Evolutionary conservation across 164 flowering plant genomes (phyloP).

Genomic region (Tetracentron sinense): DNA sequence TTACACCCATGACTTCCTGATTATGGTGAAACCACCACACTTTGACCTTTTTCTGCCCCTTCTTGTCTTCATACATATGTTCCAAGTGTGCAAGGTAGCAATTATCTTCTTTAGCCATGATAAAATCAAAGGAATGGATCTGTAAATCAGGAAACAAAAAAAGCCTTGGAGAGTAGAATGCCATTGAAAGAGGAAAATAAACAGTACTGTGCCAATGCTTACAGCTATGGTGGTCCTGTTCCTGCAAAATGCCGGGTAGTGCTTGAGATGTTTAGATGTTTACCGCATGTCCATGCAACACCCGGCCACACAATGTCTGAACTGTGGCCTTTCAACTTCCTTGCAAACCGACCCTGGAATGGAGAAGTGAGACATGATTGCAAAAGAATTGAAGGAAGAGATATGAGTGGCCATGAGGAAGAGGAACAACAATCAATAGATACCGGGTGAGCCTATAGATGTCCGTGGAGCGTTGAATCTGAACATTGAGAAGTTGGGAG

Average conservation of each 20-base stretch:
- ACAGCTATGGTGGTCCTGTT: conserved; percentile 73
- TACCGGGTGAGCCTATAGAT: conserved; percentile 45
- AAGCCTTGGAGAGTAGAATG: neutral
- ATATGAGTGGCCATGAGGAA: neutral
- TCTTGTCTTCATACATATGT: conserved; percentile 95
- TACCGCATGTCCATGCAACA: conserved; percentile 78
- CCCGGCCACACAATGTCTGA: conserved; percentile 91
- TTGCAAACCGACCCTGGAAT: conserved; percentile 50
- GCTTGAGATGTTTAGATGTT: conserved; percentile 92
- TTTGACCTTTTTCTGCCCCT: conserved; percentile 86
- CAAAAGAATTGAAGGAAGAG: neutral
- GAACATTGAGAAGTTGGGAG: conserved; percentile 22
- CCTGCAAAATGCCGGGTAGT: conserved; percentile 75
- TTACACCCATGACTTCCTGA: conserved; percentile 66
- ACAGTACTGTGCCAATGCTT: conserved; percentile 24
- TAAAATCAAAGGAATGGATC: conserved; percentile 87
- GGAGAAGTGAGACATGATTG: neutral
- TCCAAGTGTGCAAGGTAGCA: conserved; percentile 86
- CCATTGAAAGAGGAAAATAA: conserved; percentile 1
- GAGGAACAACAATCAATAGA: conserved; percentile 5
- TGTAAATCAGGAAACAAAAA: conserved; percentile 34
- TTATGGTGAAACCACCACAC: conserved; percentile 96
- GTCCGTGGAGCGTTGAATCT: conserved; percentile 27
- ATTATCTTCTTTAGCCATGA: conserved; percentile 83
- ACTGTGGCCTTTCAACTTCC: conserved; percentile 38